Evolutionary conservation across 2,329 filamentous ascomycete genomes (phyloP), one percentile per base, ranked within the genome.

Genomic region (Botrytis deweyae): DNA sequence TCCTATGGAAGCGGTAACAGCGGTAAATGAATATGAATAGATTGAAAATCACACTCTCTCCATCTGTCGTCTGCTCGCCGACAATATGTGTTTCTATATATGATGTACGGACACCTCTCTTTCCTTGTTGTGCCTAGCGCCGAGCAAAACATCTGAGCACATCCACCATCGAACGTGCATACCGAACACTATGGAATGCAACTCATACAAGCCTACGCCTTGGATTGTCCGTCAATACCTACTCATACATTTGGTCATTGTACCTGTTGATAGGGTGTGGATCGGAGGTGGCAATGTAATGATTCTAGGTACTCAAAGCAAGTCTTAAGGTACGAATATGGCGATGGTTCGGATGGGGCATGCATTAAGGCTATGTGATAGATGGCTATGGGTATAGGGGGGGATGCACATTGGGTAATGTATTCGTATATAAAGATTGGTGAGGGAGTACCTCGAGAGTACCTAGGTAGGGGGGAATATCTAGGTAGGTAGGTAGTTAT

Each of bases 71-170:
- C 58, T 67, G 65, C 46, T 46, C 55, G 55, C 55, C 38, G 40
- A 61, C 52, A 44, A 61, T 20, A 64, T 38, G 16, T 29, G 18
- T 22, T 36, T 36, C 22, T 33, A 16, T 68, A 38, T 22, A 55
- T 22, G 42, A n/a, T 20, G 29, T 49, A 55, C 9, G n/a, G 25
- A 8, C 52, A 20, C 40, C 46, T 36, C 52, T 36, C 52, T 66
- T 64, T 64, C 46, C 70, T 72, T 44, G 61, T 44, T 44, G 44
- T 65, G 36, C 20, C 22, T 44, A 65, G 46, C 46, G 59, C 46
- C 14, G 61, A 70, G 58, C 9, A 63, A 63, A 52, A 58, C 18
- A 64, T 64, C 36, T 38, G 44, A 46, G 58, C 29, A 61, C 25
- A 22, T 25, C 46, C 46, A 22, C 46, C 46, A 49, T 29, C 16